phyloP scores from a whole-genome alignment of 495 filamentous ascomycete genomes.

The Trichoderma asperelloides region DNA sequence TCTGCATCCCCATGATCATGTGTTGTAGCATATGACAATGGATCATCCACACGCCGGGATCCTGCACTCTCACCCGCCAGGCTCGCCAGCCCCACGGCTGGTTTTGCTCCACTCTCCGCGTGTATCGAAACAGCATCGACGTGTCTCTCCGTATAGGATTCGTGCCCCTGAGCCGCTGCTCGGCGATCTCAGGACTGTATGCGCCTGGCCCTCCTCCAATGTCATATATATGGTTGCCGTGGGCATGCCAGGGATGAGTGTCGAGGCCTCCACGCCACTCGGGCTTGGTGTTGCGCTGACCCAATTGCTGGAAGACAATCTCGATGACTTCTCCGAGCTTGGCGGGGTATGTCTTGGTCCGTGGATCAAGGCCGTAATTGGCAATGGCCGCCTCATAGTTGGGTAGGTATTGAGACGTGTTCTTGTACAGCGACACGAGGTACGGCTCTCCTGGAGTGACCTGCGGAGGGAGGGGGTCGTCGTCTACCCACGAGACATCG shows the following conservation, averaged over 20 bases:
- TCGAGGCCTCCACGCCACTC: slow-evolving; percentile 29
- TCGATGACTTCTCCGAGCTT: slow-evolving; percentile 53
- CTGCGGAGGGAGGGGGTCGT: slow-evolving; percentile 11
- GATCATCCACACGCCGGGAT: slow-evolving; percentile 49
- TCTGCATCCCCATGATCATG: slow-evolving; percentile 34
- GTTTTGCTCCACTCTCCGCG: slow-evolving; percentile 22
- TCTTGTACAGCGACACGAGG: slow-evolving; percentile 47
- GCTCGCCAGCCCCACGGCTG: slow-evolving; percentile 47
- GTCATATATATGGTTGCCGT: slow-evolving; percentile 51
- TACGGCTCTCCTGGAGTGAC: slow-evolving; percentile 30
- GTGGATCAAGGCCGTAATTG: slow-evolving; percentile 46
- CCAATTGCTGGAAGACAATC: slow-evolving; percentile 51
- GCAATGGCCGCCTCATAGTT: slow-evolving; percentile 32
- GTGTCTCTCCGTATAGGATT: slow-evolving; percentile 45
- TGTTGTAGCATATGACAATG: slow-evolving; percentile 55
- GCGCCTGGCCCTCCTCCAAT: slow-evolving; percentile 47
- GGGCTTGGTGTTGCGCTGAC: slow-evolving; percentile 26
- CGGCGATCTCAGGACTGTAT: slow-evolving; percentile 45
- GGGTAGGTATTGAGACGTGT: slow-evolving; percentile 25
- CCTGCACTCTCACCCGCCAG: slow-evolving; percentile 42
- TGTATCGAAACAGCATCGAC: slow-evolving; percentile 45
- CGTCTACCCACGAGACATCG: slow-evolving; percentile 30
- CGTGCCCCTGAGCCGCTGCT: slow-evolving; percentile 33
- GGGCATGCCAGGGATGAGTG: slow-evolving; percentile 52
- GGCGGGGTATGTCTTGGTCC: slow-evolving; percentile 41